Percentiles rank a stretch among this genome's conserved stretches.
phyloP scores from a whole-genome alignment of 106 monocot genomes.

The Dioscorea dumetorum region DNA sequence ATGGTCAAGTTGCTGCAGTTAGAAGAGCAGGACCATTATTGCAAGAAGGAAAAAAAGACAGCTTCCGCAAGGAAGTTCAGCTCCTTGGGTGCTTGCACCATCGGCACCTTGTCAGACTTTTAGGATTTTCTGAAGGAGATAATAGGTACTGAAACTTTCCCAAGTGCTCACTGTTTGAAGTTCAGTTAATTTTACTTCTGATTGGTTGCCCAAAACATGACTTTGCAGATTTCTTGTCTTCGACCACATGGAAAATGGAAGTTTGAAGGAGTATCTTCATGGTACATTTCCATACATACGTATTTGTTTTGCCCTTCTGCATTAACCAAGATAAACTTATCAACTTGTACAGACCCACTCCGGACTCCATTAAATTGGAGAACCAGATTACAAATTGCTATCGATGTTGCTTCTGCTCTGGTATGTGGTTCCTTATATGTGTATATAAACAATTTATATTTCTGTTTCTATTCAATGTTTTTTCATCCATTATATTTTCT shows the following conservation, averaged over 20 bases:
- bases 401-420: conserved; percentile 79
- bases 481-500: too few relatives aligned
- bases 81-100: conserved; percentile 64
- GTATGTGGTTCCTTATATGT: conserved; percentile 20
- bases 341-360: conserved; percentile 56
- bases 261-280: conserved; percentile 72
- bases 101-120: conserved; percentile 59
- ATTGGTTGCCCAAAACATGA: neutral
- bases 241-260: conserved; percentile 84
- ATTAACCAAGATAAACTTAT: too few relatives aligned
- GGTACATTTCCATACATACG: conserved; percentile 27
- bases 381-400: conserved; percentile 65
- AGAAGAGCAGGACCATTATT: conserved; percentile 24
- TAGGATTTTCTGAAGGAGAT: conserved; percentile 67
- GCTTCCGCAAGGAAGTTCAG: conserved; percentile 44
- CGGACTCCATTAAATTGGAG: conserved; percentile 89
- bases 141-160: conserved; percentile 27
- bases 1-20: conserved; percentile 59
- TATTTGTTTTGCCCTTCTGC: neutral
- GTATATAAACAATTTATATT: too few relatives aligned
- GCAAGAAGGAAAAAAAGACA: conserved; percentile 19
- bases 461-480: too few relatives aligned
- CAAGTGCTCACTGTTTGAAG: too few relatives aligned
- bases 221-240: conserved; percentile 72
- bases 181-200: too few relatives aligned